Conservation (phyloP, 305 asterid genomes). For the Fraxinus albicans region DNA sequence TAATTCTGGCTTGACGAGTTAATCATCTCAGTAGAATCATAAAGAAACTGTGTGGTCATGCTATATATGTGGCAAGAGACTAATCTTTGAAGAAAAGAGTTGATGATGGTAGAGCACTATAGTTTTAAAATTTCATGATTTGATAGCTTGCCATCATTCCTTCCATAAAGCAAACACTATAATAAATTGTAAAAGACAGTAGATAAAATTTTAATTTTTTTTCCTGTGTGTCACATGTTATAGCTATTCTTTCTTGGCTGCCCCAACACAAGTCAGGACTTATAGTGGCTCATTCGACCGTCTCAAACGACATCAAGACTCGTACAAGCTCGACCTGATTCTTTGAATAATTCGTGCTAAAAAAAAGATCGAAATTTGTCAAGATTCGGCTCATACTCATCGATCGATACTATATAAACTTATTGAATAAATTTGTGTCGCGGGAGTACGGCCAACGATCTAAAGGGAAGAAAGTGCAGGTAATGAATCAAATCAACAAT, state of each 20-base stretch:
- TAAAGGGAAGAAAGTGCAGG: neutral
- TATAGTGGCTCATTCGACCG: neutral
- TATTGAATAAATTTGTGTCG: neutral
- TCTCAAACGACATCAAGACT: neutral
- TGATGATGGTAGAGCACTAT: neutral
- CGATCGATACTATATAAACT: neutral
- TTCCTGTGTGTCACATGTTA: neutral
- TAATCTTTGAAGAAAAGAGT: neutral
- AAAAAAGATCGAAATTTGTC: neutral
- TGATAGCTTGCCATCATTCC: neutral
- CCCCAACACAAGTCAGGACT: neutral
- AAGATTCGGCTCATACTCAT: neutral
- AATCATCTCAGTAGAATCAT: neutral
- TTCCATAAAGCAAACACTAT: neutral
- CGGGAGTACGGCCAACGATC: neutral
- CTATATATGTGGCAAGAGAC: neutral
- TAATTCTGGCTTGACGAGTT: neutral
- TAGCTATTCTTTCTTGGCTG: neutral
- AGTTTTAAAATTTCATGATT: neutral
- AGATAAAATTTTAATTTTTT: neutral
- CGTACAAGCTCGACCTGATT: neutral
- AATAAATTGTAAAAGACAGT: neutral
- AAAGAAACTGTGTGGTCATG: conserved; percentile 2
- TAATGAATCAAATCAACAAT: neutral
- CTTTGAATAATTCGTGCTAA: neutral